These are phyloP conservation scores for Gossypium mustelinum DNA, from an alignment of 345 rosid genomes.

Conservation along the genomic window DNA sequence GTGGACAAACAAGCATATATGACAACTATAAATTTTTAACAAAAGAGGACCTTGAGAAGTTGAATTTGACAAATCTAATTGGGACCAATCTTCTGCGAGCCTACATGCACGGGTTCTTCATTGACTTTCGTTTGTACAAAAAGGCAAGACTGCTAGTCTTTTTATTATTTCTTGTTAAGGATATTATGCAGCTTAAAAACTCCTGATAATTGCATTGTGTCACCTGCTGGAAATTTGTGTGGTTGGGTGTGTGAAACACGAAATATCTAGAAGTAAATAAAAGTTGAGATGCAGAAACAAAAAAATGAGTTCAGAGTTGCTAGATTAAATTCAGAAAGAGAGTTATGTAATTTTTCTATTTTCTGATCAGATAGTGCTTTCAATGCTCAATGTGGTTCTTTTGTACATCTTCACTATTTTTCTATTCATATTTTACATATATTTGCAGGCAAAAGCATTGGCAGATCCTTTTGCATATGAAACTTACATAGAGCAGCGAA, in stretches of 20 bases:
- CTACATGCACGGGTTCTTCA: slow-evolving; percentile 90
- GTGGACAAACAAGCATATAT: slow-evolving; percentile 69
- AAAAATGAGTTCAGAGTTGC: not conserved
- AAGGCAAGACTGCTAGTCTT: slow-evolving; percentile 42
- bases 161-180: not conserved
- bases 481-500: slow-evolving; percentile 50
- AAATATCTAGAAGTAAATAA: not conserved
- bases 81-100: slow-evolving; percentile 92
- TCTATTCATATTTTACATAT: slow-evolving; percentile 15
- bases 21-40: slow-evolving; percentile 86
- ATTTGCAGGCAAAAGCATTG: slow-evolving; percentile 57
- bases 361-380: not conserved
- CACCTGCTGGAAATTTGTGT: not conserved
- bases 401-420: not conserved
- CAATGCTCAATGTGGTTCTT: not conserved
- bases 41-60: slow-evolving; percentile 75
- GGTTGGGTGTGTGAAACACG: slow-evolving; percentile 5
- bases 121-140: slow-evolving; percentile 66
- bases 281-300: not conserved
- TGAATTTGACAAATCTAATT: slow-evolving; percentile 71
- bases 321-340: not conserved
- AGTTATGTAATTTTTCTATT: slow-evolving; percentile 1
- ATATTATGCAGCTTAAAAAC: not conserved
- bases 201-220: not conserved
- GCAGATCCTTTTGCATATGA: slow-evolving; percentile 73